Percentiles rank a stretch among this genome's conserved stretches.
phyloP scores from a whole-genome alignment of 306 rosid genomes.

The Mimosa bimucronata region DNA sequence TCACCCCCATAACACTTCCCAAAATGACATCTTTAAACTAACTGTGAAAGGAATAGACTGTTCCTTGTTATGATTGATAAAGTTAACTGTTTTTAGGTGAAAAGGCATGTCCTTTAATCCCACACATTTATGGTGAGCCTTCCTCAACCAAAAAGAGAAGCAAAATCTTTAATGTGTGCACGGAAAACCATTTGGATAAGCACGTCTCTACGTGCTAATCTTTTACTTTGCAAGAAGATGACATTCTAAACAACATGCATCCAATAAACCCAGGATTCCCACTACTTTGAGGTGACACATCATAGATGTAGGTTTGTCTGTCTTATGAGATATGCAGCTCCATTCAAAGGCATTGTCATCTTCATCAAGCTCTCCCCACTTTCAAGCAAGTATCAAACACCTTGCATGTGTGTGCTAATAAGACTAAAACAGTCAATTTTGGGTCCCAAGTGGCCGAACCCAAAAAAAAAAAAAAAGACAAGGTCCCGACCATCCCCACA shows the following conservation, averaged over 20 bases:
- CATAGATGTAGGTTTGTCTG: not conserved
- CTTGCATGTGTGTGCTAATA: conserved; percentile 19
- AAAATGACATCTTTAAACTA: not conserved
- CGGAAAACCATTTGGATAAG: conserved; percentile 22
- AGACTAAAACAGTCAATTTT: conserved; percentile 15
- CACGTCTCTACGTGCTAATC: conserved; percentile 11
- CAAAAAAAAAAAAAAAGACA: not conserved
- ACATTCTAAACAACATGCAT: not conserved
- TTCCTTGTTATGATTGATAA: not conserved
- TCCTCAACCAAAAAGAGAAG: conserved; percentile 15
- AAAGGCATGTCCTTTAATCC: not conserved
- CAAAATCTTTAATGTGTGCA: not conserved
- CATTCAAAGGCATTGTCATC: not conserved
- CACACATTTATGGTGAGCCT: conserved; percentile 3
- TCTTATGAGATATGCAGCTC: not conserved
- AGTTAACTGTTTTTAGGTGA: not conserved
- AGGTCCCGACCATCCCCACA: not conserved
- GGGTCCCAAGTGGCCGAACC: conserved; percentile 34
- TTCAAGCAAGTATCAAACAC: not conserved
- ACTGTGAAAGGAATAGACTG: not conserved
- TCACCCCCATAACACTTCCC: not conserved
- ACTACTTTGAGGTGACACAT: not conserved
- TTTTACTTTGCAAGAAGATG: conserved; percentile 30
- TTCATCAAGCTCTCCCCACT: conserved; percentile 25
- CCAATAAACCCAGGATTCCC: not conserved